Conservation (phyloP, 1,139 yeast genomes). For the Candida neerlandica region DNA sequence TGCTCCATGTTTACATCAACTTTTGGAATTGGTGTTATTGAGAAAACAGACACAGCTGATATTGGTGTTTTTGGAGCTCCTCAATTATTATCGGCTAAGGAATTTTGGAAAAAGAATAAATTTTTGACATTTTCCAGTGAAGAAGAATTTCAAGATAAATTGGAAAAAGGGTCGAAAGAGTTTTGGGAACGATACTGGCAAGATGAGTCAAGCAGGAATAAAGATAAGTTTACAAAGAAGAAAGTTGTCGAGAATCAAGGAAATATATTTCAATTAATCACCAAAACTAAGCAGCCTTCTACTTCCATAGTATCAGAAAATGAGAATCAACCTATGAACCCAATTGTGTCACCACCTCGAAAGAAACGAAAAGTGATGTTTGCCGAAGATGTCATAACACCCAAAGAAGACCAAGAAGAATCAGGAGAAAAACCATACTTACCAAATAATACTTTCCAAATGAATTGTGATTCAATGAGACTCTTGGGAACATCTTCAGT, state of each 20-base stretch:
- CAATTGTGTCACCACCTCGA: background rate
- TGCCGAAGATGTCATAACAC: background rate
- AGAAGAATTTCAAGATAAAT: slow-evolving; percentile 27
- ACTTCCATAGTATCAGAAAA: background rate
- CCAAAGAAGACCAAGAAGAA: background rate
- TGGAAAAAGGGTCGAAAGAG: slow-evolving; percentile 33
- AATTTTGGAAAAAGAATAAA: slow-evolving; percentile 55
- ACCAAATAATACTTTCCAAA: background rate
- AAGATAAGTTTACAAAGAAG: slow-evolving; percentile 31
- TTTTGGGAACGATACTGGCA: slow-evolving; percentile 61
- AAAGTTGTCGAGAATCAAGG: slow-evolving; percentile 23
- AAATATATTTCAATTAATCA: slow-evolving; percentile 13
- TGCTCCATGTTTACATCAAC: slow-evolving; percentile 40
- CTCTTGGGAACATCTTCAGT: slow-evolving; percentile 59
- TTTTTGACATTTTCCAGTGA: slow-evolving; percentile 34
- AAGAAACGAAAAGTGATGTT: slow-evolving; percentile 6
- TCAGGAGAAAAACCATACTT: too few species aligned
- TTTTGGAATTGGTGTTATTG: slow-evolving; percentile 46
- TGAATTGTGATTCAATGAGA: background rate
- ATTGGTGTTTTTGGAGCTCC: slow-evolving; percentile 61
- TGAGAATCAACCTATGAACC: background rate
- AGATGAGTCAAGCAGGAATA: slow-evolving; percentile 36
- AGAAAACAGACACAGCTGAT: slow-evolving; percentile 30
- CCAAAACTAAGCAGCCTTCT: slow-evolving; percentile 12
- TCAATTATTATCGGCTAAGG: slow-evolving; percentile 55